Conservation (phyloP, 2,329 filamentous ascomycete genomes). For the Teratosphaeria zuluensis region DNA sequence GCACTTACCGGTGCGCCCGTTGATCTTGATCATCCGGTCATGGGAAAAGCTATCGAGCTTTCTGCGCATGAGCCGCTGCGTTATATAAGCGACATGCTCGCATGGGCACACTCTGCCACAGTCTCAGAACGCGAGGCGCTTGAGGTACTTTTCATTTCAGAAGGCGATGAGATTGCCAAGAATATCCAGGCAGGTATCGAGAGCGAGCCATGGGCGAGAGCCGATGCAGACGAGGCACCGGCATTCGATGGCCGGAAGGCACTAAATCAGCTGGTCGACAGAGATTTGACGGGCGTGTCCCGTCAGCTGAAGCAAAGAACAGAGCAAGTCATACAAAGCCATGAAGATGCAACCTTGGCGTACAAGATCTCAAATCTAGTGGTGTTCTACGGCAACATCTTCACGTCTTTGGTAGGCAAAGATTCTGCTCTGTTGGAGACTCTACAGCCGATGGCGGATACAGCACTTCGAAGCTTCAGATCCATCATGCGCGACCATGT, state of each 20-base stretch:
- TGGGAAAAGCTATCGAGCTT: slow-evolving; percentile 82
- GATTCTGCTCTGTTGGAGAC: slow-evolving; percentile 61
- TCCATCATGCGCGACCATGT: slow-evolving; percentile 72
- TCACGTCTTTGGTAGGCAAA: slow-evolving; percentile 64
- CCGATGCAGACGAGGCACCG: slow-evolving; percentile 42
- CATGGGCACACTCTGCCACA: slow-evolving; percentile 88
- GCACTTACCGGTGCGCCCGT: slow-evolving; percentile 69
- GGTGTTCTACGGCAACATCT: slow-evolving; percentile 80
- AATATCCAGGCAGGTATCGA: slow-evolving; percentile 71
- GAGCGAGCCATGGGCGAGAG: slow-evolving; percentile 68
- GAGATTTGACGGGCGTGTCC: slow-evolving; percentile 70
- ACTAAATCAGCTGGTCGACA: slow-evolving; percentile 75
- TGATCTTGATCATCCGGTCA: slow-evolving; percentile 39
- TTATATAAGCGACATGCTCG: slow-evolving; percentile 94
- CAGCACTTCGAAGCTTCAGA: slow-evolving; percentile 74
- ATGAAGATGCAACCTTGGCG: slow-evolving; percentile 77
- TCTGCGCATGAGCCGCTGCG: slow-evolving; percentile 83
- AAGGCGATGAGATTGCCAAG: slow-evolving; percentile 78
- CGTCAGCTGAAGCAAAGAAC: slow-evolving; percentile 80
- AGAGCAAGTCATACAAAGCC: slow-evolving; percentile 84
- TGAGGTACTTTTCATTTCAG: slow-evolving; percentile 81
- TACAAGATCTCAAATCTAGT: slow-evolving; percentile 88
- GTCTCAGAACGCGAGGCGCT: slow-evolving; percentile 90
- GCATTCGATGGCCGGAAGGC: slow-evolving; percentile 74
- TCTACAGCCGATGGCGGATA: slow-evolving; percentile 59